Base-by-base conservation (phyloP, 768 basidiomycete genomes). In the Russula ochroleuca region DNA sequence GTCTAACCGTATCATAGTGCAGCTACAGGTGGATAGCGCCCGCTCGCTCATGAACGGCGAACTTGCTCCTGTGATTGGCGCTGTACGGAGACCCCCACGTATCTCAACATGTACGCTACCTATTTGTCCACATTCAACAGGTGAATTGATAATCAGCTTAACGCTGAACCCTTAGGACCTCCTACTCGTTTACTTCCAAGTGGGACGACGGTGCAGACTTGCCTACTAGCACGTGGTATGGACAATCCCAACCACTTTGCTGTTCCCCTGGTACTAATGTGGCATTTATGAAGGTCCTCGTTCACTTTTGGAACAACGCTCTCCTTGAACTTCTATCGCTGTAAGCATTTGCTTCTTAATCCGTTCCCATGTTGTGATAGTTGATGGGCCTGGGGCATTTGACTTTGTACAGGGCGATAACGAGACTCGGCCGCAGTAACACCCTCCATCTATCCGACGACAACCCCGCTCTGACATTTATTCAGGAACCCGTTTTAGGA, bases 221-320 rank as follows among this genome's bases (percentile, higher is more conserved):
- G 90, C 70, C 87, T 88, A n/a, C 78, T 90, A 65, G 90, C 88
- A 52, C 76, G 90, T 74, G 90, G 88, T 88, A 64, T 62, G 81
- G 70, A 35, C 15, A 2, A 31, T 38, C 31, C 31, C 43, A 59
- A 61, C 25, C 66, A 45, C 35, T 15, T 43, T 54, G 47, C 43
- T 31, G 49, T 51, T 64, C 61, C 57, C 59, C 10, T 68, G 45
- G 49, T 23, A 19, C 14, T 54, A 21, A 55, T 49, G n/a, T 31
- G 40, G 48, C 53, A 51, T 37, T 21, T 43, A 15, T n/a, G 0
- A 3, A 90, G 88, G 13, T 90, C 78, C 72, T 79, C 83, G 0
- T 92, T 92, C 67, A 90, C 88, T 17, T 89, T 87, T 52, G 90
- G 90, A 72, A 91, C 88, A 33, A 90, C 88, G 87, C 88, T 63